Base-by-base conservation (phyloP, 257 asterid genomes). In the Nicotiana noctiflora region DNA sequence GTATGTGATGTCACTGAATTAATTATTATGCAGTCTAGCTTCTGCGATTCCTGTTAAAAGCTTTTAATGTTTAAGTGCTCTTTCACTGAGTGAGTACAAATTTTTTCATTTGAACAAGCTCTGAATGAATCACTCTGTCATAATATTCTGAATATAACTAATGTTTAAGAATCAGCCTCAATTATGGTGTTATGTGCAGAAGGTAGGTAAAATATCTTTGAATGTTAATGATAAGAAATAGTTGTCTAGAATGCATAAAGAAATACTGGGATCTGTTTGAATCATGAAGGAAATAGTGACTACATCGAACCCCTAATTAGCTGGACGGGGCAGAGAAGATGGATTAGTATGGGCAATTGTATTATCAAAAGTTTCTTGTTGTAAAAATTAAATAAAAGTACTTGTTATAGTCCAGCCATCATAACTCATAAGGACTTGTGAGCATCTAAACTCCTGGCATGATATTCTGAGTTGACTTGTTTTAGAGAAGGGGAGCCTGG, bases 1-100 rank as follows among this genome's bases (percentile, higher is more conserved):
- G 90, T 87, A 81, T 82, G 89, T 77, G 77, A 76, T 82, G 46
- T 44, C 59, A 21, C 10, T 76, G n/a, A 32, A 31, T n/a, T 31
- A 17, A 18, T 78, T 72, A 21, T 21, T 72, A 13, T 46, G 37
- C 56, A 72, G 37, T 19, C 60, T 44, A 44, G 52, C 6, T 34
- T 57, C 32, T 14, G 51, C 57, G 34, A 23, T 80, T 46, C 76
- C 77, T 51, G 60, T 49, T 62, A 62, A 62, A 25, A 49, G 62
- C 27, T 49, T 59, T 49, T 21, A 49, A 25, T 74, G 15, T 77
- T 56, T 25, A 59, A 51, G 60, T 77, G 74, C 52, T 77, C 74
- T 77, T 53, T 74, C 61, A 74, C 61, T 14, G 23, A 70, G 37
- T 32, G 81, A 77, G 25, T 56, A 15, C 19, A 32, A 12, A 3